phyloP scores from a whole-genome alignment of 2,329 filamentous ascomycete genomes.

The Fusarium sp. region DNA sequence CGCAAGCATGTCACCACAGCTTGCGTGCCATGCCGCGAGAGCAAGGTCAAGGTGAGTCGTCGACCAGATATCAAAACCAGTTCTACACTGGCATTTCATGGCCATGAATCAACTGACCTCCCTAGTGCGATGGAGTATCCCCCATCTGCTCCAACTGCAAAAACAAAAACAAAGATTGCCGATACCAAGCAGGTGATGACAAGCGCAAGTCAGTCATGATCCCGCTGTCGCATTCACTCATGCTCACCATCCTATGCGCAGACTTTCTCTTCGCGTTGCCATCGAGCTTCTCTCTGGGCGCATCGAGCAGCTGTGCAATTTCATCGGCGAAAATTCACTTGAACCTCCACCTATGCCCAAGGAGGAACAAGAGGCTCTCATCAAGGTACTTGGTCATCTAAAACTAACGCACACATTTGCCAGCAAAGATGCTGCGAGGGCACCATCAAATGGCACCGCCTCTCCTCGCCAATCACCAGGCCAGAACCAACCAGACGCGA shows the following conservation, averaged over 20 bases:
- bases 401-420: slow-evolving; percentile 24
- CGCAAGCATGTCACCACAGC: slow-evolving; percentile 56
- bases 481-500: background rate
- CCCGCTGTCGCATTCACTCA: background rate
- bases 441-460: background rate
- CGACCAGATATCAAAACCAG: background rate
- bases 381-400: slow-evolving; percentile 26
- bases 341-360: slow-evolving; percentile 49
- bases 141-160: slow-evolving; percentile 32
- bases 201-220: slow-evolving; percentile 25
- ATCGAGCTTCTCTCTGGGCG: slow-evolving; percentile 27
- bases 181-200: slow-evolving; percentile 32
- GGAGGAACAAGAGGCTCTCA: slow-evolving; percentile 27
- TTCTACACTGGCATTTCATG: background rate
- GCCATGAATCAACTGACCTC: background rate
- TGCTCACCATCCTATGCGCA: background rate
- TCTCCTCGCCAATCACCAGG: slow-evolving; percentile 5
- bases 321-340: slow-evolving; percentile 53
- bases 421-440: slow-evolving; percentile 18
- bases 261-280: slow-evolving; percentile 26
- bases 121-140: slow-evolving; percentile 28
- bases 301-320: slow-evolving; percentile 42
- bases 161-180: slow-evolving; percentile 30
- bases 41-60: slow-evolving; percentile 53
- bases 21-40: slow-evolving; percentile 56